Evolutionary conservation across 441 rosid genomes (phyloP).

Genomic region (Codiaeum variegatum): DNA sequence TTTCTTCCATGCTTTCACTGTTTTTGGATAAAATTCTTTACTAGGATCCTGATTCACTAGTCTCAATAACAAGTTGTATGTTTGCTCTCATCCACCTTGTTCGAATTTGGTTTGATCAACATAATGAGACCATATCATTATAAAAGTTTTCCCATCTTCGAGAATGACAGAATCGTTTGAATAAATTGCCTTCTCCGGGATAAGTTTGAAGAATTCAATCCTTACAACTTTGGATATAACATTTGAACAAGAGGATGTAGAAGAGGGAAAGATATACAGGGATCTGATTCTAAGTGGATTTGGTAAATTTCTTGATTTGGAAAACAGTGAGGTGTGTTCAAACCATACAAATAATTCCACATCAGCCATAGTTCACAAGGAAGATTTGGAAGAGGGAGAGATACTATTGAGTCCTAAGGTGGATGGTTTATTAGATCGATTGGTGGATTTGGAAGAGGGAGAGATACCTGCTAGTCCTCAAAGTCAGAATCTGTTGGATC

Average conservation of each 20-base stretch:
- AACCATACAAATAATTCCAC: background rate
- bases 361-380: background rate
- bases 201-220: too few species aligned
- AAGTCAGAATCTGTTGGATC: conserved; percentile 3
- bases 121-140: too few species aligned
- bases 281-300: background rate
- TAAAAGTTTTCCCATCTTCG: too few species aligned
- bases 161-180: too few species aligned
- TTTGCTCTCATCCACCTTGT: too few species aligned
- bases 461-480: background rate
- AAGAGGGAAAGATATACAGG: background rate
- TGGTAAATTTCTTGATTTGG: background rate
- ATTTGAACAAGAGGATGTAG: conserved; percentile 3
- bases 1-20: too few species aligned
- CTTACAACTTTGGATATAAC: too few species aligned
- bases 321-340: background rate
- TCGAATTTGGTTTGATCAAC: too few species aligned
- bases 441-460: conserved; percentile 1
- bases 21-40: too few species aligned
- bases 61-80: too few species aligned
- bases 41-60: too few species aligned
- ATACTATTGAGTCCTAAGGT: background rate
- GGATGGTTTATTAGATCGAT: background rate
- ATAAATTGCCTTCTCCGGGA: too few species aligned
- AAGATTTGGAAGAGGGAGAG: conserved; percentile 2